phyloP scores from a whole-genome alignment of 345 rosid species.

The Melaleuca alternifolia region DNA sequence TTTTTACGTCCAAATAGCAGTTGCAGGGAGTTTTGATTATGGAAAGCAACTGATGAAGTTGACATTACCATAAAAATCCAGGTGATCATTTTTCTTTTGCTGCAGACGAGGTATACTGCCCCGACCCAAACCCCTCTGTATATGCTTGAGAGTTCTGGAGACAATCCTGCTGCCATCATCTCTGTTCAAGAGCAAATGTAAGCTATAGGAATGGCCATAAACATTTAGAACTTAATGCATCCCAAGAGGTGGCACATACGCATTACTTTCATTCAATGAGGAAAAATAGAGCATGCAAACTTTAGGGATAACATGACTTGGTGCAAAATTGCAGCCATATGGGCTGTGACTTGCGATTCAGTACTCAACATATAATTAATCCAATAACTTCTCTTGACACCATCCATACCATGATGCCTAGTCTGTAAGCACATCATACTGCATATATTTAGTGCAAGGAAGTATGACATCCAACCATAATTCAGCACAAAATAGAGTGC shows the following conservation, averaged over 20 bases:
- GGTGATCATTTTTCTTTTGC: conserved; percentile 35
- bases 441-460: background rate
- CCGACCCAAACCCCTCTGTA: conserved; percentile 83
- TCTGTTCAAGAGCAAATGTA: conserved; percentile 35
- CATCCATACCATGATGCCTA: background rate
- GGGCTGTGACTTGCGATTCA: background rate
- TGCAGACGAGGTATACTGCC: conserved; percentile 44
- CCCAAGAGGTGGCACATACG: background rate
- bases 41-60: background rate
- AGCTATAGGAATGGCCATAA: background rate
- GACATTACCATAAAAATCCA: conserved; percentile 33
- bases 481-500: background rate
- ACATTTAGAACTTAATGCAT: background rate
- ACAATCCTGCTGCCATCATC: conserved; percentile 93
- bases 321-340: background rate
- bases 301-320: background rate
- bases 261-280: background rate
- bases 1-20: background rate
- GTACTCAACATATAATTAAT: background rate
- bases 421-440: background rate
- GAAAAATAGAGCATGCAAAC: background rate
- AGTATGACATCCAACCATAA: background rate
- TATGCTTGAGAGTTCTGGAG: conserved; percentile 51
- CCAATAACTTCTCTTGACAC: background rate
- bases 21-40: background rate